Conservation (phyloP, 225 moss, liverwort and hornwort species). For the Anthoceros angustus region DNA sequence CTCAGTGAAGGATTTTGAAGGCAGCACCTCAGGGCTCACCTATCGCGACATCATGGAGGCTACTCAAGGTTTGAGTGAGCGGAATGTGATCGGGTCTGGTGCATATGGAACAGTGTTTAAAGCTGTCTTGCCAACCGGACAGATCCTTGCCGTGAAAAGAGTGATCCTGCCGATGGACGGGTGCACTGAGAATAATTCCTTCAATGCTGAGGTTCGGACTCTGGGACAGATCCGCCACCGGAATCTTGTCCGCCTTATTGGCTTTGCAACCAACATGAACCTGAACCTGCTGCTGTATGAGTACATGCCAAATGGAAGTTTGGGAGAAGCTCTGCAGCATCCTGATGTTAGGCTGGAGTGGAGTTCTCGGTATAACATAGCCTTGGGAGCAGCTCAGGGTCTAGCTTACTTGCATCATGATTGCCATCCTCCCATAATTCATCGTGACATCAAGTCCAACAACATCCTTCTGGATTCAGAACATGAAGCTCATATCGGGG, state of each 20-base stretch:
- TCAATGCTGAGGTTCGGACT: slow-evolving; percentile 39
- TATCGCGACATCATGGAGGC: slow-evolving; percentile 29
- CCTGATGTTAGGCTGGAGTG: slow-evolving; percentile 6
- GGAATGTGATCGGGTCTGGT: slow-evolving; percentile 29
- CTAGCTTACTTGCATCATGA: slow-evolving; percentile 9
- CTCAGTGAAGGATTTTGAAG: neutral
- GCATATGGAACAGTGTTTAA: slow-evolving; percentile 46
- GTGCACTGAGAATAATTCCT: slow-evolving; percentile 27
- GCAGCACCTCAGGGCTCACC: slow-evolving; percentile 16
- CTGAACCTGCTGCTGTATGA: slow-evolving; percentile 8
- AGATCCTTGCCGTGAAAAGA: slow-evolving; percentile 44
- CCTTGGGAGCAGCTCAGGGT: slow-evolving; percentile 6
- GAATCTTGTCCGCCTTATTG: slow-evolving; percentile 48
- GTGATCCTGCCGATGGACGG: slow-evolving; percentile 35
- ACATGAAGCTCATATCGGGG: slow-evolving; percentile 7
- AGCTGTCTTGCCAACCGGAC: slow-evolving; percentile 34
- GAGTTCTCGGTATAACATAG: slow-evolving; percentile 6
- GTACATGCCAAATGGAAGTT: slow-evolving; percentile 35
- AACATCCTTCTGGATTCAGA: slow-evolving; percentile 5
- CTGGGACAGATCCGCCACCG: slow-evolving; percentile 42
- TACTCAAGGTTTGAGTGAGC: slow-evolving; percentile 25
- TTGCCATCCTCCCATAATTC: slow-evolving; percentile 7
- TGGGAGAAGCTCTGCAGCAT: neutral
- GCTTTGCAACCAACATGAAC: slow-evolving; percentile 34
- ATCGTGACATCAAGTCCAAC: slow-evolving; percentile 9